phyloP scores from a whole-genome alignment of 768 basidiomycete species.

The Suillus bovinus region DNA sequence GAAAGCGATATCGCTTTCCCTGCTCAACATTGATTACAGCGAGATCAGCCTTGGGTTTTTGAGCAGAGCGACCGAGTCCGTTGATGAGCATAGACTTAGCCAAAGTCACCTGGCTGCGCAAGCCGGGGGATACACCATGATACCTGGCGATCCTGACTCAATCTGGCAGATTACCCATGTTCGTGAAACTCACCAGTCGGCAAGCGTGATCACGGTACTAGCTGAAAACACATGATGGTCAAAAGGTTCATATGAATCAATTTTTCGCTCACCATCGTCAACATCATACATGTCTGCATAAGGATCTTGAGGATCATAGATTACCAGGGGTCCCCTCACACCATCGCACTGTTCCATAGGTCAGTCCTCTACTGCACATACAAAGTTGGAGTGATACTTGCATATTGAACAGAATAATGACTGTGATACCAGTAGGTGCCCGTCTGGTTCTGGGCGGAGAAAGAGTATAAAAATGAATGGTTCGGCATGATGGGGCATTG shows the following conservation, averaged over 20 bases:
- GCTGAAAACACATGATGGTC: constrained; percentile 16
- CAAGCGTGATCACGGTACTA: constrained; percentile 45
- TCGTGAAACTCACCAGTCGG: constrained; percentile 32
- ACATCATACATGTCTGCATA: constrained; percentile 40
- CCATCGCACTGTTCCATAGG: constrained; percentile 19
- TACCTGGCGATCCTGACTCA: constrained; percentile 17
- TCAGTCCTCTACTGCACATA: neutral
- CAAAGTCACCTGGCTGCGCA: constrained; percentile 8
- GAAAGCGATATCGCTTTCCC: constrained; percentile 39
- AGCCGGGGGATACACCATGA: constrained; percentile 22
- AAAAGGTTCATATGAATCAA: neutral
- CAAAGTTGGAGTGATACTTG: neutral
- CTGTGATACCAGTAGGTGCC: constrained; percentile 39
- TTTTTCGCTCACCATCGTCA: constrained; percentile 36
- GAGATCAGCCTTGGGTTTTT: constrained; percentile 32
- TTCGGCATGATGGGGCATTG: constrained; percentile 30
- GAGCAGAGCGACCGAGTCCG: constrained; percentile 38
- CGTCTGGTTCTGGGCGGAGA: constrained; percentile 22
- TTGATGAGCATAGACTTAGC: constrained; percentile 40
- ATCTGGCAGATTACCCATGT: neutral
- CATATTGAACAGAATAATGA: constrained; percentile 40
- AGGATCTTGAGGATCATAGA: constrained; percentile 46
- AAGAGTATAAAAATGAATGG: constrained; percentile 23
- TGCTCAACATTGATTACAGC: constrained; percentile 35
- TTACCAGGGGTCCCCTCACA: constrained; percentile 32